Evolutionary conservation across 768 basidiomycete genomes (phyloP).

Genomic region (Suillus weaverae): DNA sequence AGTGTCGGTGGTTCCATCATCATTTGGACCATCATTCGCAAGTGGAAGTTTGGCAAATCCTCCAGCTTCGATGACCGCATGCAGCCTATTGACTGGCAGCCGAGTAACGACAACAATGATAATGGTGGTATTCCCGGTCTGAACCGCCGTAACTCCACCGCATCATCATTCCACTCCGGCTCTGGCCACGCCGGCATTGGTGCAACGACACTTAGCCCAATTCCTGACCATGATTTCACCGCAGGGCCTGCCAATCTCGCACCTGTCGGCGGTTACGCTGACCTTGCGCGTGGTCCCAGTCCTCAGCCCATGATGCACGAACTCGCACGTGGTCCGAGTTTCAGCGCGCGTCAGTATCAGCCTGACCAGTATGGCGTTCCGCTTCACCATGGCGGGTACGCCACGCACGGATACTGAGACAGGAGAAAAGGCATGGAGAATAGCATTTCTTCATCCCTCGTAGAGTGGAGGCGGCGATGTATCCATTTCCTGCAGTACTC

Average conservation of each 20-base stretch:
- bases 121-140: conserved; percentile 45
- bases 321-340: conserved; percentile 37
- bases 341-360: conserved; percentile 45
- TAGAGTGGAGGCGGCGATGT: background rate
- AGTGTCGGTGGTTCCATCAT: conserved; percentile 68
- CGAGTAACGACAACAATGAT: conserved; percentile 46
- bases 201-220: conserved; percentile 36
- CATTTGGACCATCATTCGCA: conserved; percentile 88
- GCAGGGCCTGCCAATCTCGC: conserved; percentile 56
- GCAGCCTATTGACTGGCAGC: conserved; percentile 87
- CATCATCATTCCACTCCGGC: conserved; percentile 70
- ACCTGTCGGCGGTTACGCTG: conserved; percentile 79
- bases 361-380: conserved; percentile 60
- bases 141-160: conserved; percentile 53
- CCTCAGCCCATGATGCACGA: conserved; percentile 58
- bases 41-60: conserved; percentile 87
- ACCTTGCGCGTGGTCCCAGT: conserved; percentile 74
- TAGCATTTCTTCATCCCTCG: background rate
- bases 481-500: background rate
- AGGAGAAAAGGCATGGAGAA: background rate
- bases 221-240: conserved; percentile 80
- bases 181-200: conserved; percentile 32
- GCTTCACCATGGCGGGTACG: conserved; percentile 50
- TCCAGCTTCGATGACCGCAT: conserved; percentile 80
- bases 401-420: conserved; percentile 19